Percentiles rank a stretch among this genome's conserved stretches.
phyloP scores from a whole-genome alignment of 176 grass and related monocot genomes.

The Lolium rigidum region DNA sequence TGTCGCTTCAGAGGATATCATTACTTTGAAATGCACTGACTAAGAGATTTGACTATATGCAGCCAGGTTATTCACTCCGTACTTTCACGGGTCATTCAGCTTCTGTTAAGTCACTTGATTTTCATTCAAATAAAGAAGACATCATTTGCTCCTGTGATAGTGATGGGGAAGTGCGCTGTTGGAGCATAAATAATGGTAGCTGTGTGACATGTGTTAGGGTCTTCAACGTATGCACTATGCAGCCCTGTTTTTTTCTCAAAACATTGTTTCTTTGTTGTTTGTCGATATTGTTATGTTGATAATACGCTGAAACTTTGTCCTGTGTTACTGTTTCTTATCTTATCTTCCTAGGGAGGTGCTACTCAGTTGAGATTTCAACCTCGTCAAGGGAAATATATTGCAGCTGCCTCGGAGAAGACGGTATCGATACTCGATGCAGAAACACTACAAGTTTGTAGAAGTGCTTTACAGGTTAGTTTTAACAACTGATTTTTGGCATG shows the following conservation, averaged over 20 bases:
- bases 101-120: constrained; percentile 94
- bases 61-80: constrained; percentile 88
- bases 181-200: constrained; percentile 98
- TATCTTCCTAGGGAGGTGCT: constrained; percentile 55
- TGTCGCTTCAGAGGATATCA: constrained; percentile 1
- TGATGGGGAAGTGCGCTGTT: constrained; percentile 89
- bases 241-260: neutral
- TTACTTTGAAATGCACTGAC: constrained; percentile 17
- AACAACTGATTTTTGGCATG: neutral
- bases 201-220: constrained; percentile 63
- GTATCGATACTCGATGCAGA: constrained; percentile 71
- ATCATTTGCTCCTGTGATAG: constrained; percentile 91
- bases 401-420: constrained; percentile 58
- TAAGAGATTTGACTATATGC: constrained; percentile 37
- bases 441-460: constrained; percentile 45
- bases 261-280: neutral
- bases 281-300: constrained; percentile 2
- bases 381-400: constrained; percentile 62
- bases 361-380: constrained; percentile 78
- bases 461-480: constrained; percentile 2
- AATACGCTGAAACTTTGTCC: neutral
- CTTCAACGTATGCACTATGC: constrained; percentile 76
- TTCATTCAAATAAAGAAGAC: constrained; percentile 98
- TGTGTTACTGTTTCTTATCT: neutral
- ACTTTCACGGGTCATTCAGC: constrained; percentile 96